Evolutionary conservation across 768 basidiomycete species (phyloP).

Genomic region (Cystofilobasidium macerans): DNA sequence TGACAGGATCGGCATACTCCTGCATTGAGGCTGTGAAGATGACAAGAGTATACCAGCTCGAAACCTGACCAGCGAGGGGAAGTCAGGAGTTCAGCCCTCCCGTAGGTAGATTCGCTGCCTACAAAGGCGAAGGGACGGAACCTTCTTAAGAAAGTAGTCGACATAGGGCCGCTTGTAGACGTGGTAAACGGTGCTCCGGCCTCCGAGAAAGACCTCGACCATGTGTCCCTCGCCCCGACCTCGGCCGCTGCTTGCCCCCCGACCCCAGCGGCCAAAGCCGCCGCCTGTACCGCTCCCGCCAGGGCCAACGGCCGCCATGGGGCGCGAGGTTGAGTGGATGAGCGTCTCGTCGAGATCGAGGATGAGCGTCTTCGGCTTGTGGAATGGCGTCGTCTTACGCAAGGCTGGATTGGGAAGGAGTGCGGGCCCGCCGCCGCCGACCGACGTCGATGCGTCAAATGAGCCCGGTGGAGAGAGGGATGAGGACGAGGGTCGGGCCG

Average conservation of each 20-base stretch:
- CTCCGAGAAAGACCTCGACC: conserved; percentile 85
- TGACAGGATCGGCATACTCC: conserved; percentile 98
- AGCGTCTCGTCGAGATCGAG: conserved; percentile 97
- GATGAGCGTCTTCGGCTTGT: conserved; percentile 83
- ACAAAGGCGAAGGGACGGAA: no score
- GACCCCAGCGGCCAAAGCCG: not conserved
- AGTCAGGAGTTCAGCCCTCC: not conserved
- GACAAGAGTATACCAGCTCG: conserved; percentile 95
- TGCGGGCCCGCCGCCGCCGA: not conserved
- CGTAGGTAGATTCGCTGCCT: no score
- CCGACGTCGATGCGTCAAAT: not conserved
- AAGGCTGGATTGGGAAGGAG: no score
- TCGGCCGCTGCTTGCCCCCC: conserved; percentile 25
- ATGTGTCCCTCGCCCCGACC: conserved; percentile 68
- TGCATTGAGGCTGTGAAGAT: conserved; percentile 99
- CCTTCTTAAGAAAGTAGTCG: conserved; percentile 85
- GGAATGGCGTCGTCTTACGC: conserved; percentile 51
- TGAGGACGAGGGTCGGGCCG: not conserved
- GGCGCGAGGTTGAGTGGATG: conserved; percentile 85
- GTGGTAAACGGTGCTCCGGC: conserved; percentile 82
- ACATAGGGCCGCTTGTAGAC: conserved; percentile 98
- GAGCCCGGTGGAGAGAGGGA: not conserved
- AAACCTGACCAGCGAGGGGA: conserved; percentile 52
- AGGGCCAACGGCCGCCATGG: conserved; percentile 30
- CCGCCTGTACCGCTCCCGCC: conserved; percentile 28